phyloP scores from a whole-genome alignment of 2,329 filamentous ascomycete species.

The Hymenoscyphus fructigenus region DNA sequence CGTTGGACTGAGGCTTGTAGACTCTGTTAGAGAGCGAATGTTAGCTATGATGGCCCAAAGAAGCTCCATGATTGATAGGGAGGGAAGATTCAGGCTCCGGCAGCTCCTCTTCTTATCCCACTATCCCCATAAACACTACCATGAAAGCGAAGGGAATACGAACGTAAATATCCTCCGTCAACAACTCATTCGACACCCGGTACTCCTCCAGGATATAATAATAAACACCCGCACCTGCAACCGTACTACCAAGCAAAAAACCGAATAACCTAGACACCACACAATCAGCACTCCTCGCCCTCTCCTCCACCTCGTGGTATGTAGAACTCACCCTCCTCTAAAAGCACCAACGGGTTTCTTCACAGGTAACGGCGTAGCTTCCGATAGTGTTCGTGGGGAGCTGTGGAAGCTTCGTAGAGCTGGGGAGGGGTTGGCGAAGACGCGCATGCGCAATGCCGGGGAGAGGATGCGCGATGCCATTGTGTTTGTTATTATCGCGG shows the following conservation, averaged over 20 bases:
- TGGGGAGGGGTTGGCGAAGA: constrained; percentile 29
- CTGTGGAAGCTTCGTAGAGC: constrained; percentile 37
- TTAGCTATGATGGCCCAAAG: background rate
- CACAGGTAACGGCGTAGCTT: constrained; percentile 47
- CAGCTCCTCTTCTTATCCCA: constrained; percentile 6
- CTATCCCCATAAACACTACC: constrained; percentile 7
- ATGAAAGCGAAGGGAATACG: constrained; percentile 47
- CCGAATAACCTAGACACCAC: constrained; percentile 69
- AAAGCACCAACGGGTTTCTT: constrained; percentile 70
- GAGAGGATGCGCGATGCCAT: constrained; percentile 47
- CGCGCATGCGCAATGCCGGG: constrained; percentile 35
- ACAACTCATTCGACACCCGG: constrained; percentile 85
- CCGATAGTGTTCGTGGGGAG: constrained; percentile 40
- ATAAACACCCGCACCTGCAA: constrained; percentile 80
- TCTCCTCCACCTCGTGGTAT: background rate
- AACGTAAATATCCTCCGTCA: constrained; percentile 96
- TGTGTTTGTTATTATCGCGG: constrained; percentile 1
- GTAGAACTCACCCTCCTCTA: constrained; percentile 62
- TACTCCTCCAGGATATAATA: constrained; percentile 94
- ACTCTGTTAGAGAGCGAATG: constrained; percentile 52
- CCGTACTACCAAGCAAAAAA: constrained; percentile 81
- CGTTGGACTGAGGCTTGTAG: constrained; percentile 85
- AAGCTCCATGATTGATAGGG: background rate
- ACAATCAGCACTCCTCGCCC: constrained; percentile 7
- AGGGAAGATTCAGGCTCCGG: background rate